phyloP scores from a whole-genome alignment of 2,329 filamentous ascomycete genomes.

The Metarhizium guizhouense region DNA sequence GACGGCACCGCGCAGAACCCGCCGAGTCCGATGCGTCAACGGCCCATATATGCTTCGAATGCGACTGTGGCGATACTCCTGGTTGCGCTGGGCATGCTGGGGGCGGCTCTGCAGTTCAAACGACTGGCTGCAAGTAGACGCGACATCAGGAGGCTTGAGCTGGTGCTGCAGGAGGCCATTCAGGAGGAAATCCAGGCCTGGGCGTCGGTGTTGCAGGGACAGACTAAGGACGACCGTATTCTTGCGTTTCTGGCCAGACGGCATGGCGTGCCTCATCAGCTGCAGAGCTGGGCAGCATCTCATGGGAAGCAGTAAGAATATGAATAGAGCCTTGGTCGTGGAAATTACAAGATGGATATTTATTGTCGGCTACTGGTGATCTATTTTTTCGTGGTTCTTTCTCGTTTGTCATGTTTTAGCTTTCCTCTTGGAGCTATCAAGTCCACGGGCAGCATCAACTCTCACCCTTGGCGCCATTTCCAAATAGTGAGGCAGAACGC shows the following conservation, averaged over 20 bases:
- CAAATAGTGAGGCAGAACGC: too few species aligned
- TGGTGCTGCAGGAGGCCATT: constrained; percentile 4
- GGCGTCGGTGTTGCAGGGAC: constrained; percentile 1
- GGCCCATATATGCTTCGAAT: constrained; percentile 8
- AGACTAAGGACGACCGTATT: constrained; percentile 11
- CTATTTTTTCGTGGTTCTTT: neutral
- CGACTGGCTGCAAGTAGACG: constrained; percentile 23
- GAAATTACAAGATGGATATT: neutral
- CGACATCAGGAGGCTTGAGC: neutral
- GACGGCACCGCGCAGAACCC: neutral
- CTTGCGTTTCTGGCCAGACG: constrained; percentile 9
- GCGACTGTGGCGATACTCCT: constrained; percentile 6
- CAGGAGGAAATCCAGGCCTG: constrained; percentile 1
- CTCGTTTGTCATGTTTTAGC: too few species aligned
- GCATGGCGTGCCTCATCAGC: constrained; percentile 1
- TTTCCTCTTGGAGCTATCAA: too few species aligned
- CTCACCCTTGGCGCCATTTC: too few species aligned
- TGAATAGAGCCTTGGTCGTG: neutral
- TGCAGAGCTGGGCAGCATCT: neutral
- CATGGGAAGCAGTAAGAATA: neutral
- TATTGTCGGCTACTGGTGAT: neutral
- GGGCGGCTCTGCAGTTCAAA: constrained; percentile 3
- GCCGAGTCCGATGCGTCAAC: neutral
- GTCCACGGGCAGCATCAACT: too few species aligned
- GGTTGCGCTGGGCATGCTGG: constrained; percentile 5